Evolutionary conservation across 2,329 filamentous ascomycete species (phyloP).

Genomic region (Colletotrichum liaoningense): DNA sequence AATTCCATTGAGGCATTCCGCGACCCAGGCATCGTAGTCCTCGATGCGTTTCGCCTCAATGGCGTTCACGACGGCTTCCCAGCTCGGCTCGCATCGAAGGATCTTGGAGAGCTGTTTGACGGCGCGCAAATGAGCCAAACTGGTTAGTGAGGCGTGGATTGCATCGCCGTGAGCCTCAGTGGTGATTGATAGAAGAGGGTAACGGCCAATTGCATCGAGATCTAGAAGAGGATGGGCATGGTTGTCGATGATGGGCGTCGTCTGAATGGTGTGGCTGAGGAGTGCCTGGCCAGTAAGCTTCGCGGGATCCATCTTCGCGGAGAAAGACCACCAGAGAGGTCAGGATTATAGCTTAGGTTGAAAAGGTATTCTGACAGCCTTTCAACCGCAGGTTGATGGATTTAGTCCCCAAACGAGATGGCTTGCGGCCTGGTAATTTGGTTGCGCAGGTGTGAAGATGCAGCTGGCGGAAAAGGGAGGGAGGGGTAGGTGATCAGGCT

Average conservation of each 20-base stretch:
- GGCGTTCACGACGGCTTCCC: slow-evolving; percentile 62
- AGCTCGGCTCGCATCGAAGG: slow-evolving; percentile 73
- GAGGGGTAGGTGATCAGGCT: slow-evolving; percentile 14
- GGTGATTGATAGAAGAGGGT: slow-evolving; percentile 69
- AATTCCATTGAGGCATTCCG: slow-evolving; percentile 76
- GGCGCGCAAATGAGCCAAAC: slow-evolving; percentile 77
- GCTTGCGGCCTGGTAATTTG: background rate
- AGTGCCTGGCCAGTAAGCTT: slow-evolving; percentile 38
- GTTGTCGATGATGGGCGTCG: slow-evolving; percentile 77
- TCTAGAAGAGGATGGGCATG: slow-evolving; percentile 78
- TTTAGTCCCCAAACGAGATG: background rate
- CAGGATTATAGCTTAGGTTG: background rate
- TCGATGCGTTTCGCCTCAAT: slow-evolving; percentile 54
- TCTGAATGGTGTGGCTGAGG: slow-evolving; percentile 55
- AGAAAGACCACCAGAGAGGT: slow-evolving; percentile 23
- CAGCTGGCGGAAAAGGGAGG: background rate
- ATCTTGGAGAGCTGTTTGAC: slow-evolving; percentile 74
- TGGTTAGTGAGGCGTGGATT: slow-evolving; percentile 69
- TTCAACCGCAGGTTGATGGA: slow-evolving; percentile 20
- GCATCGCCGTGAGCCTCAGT: slow-evolving; percentile 80
- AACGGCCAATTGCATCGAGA: slow-evolving; percentile 56
- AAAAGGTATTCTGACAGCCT: slow-evolving; percentile 1
- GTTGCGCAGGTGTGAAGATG: slow-evolving; percentile 17
- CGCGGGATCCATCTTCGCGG: slow-evolving; percentile 35
- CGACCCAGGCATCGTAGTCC: slow-evolving; percentile 68